These are phyloP conservation scores for Sphaerulina musiva DNA, from an alignment of 2,329 filamentous ascomycete species.

Conservation along the genomic window DNA sequence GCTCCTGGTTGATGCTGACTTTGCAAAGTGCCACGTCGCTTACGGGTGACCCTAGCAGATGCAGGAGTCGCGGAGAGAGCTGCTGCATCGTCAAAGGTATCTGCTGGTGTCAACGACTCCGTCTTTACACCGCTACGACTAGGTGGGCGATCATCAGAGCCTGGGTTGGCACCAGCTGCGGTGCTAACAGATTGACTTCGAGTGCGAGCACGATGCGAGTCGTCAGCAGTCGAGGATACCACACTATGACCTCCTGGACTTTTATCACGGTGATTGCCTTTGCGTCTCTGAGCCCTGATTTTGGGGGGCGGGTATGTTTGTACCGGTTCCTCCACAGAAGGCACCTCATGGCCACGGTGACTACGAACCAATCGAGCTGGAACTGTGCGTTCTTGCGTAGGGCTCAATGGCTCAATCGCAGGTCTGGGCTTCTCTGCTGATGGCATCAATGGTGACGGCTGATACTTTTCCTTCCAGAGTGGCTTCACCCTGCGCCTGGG, in stretches of 20 bases:
- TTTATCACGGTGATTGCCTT: constrained; percentile 17
- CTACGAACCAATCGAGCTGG: constrained; percentile 12
- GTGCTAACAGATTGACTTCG: constrained; percentile 46
- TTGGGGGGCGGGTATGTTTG: constrained; percentile 14
- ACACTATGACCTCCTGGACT: constrained; percentile 34
- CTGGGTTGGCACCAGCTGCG: constrained; percentile 38
- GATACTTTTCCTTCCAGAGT: constrained; percentile 30
- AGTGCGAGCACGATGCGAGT: constrained; percentile 40
- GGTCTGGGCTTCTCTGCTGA: constrained; percentile 25
- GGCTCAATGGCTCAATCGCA: constrained; percentile 32
- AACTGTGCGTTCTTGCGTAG: constrained; percentile 26
- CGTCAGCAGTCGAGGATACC: constrained; percentile 43
- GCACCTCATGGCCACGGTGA: constrained; percentile 13
- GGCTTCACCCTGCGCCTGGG: constrained; percentile 12
- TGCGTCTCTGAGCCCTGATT: constrained; percentile 12
- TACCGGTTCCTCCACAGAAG: constrained; percentile 13
- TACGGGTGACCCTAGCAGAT: constrained; percentile 27
- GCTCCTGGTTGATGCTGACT: constrained; percentile 25
- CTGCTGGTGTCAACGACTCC: constrained; percentile 43
- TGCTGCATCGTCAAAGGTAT: constrained; percentile 37
- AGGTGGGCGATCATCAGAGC: constrained; percentile 36
- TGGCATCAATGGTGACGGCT: constrained; percentile 19
- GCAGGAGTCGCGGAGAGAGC: constrained; percentile 24
- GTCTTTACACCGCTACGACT: constrained; percentile 40
- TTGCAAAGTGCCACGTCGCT: constrained; percentile 33